Conservation (phyloP, 768 basidiomycete genomes). For the Panus rudis region DNA sequence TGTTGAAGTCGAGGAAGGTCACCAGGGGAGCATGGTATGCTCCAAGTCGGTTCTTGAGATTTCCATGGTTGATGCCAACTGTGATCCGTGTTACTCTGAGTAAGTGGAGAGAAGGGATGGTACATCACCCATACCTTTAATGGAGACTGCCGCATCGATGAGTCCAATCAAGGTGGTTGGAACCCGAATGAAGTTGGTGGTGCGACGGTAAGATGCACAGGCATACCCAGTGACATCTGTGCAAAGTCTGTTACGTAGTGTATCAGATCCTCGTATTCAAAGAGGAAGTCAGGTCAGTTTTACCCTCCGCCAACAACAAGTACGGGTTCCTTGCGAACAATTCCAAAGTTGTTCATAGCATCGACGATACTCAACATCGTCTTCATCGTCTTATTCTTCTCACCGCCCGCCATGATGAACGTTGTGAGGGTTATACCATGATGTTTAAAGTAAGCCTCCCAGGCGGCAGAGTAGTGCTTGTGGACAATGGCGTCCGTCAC, state of each 20-base stretch:
- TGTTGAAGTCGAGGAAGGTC: slow-evolving; percentile 16
- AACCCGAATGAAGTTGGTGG: slow-evolving; percentile 13
- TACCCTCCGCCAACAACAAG: slow-evolving; percentile 14
- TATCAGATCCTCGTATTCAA: background rate
- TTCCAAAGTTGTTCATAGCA: slow-evolving; percentile 13
- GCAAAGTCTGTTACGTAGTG: slow-evolving; percentile 2
- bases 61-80: slow-evolving; percentile 14
- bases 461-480: slow-evolving; percentile 8
- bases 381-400: slow-evolving; percentile 16
- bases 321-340: slow-evolving; percentile 15
- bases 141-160: slow-evolving; percentile 12
- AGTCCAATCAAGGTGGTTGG: slow-evolving; percentile 15
- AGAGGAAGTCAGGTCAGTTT: background rate
- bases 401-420: slow-evolving; percentile 14
- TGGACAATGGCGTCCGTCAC: slow-evolving; percentile 12
- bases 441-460: slow-evolving; percentile 14
- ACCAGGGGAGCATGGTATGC: slow-evolving; percentile 13
- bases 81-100: too few relatives aligned
- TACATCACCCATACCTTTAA: slow-evolving; percentile 9
- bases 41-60: slow-evolving; percentile 14
- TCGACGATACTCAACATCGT: slow-evolving; percentile 14
- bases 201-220: slow-evolving; percentile 14
- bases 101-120: too few relatives aligned
- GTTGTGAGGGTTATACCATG: slow-evolving; percentile 10
- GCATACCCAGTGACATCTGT: slow-evolving; percentile 14